Percentiles rank a stretch among this genome's conserved stretches.
These are phyloP conservation scores for Chytridium lagenaria DNA, from an alignment of 371 early-diverging fungal genomes.

Conservation along the genomic window DNA sequence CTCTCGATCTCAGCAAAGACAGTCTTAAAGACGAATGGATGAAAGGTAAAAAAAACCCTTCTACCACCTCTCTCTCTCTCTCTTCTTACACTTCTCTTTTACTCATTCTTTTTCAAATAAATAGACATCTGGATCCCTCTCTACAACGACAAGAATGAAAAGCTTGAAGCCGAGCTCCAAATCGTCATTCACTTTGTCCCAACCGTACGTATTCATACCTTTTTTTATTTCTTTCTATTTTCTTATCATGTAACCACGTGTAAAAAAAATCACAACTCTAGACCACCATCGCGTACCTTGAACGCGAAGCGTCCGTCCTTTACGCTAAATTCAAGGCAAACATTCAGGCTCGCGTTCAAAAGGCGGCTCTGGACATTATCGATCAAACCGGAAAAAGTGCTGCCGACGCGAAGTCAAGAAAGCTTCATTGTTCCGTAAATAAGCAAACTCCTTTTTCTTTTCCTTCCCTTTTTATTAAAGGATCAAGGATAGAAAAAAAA, in stretches of 20 bases:
- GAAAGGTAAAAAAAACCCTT: neutral
- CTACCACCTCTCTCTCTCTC: neutral
- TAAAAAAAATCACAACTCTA: neutral
- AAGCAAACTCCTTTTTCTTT: neutral
- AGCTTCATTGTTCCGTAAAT: slow-evolving; percentile 9
- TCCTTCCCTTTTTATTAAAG: neutral
- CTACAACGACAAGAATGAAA: neutral
- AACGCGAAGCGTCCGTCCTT: neutral
- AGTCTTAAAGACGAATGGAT: slow-evolving; percentile 11
- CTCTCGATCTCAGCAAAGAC: neutral
- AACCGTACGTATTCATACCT: neutral
- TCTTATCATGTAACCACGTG: neutral
- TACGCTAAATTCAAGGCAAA: slow-evolving; percentile 9
- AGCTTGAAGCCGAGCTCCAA: neutral
- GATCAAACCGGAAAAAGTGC: neutral
- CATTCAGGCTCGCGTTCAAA: slow-evolving; percentile 2
- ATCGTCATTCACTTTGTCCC: slow-evolving; percentile 15
- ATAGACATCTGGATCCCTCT: slow-evolving; percentile 11
- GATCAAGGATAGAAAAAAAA: neutral
- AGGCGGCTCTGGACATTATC: slow-evolving; percentile 2
- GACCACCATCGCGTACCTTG: neutral
- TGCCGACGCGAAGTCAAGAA: slow-evolving; percentile 18
- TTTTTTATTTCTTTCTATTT: neutral
- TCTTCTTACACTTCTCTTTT: neutral
- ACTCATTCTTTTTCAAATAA: no score